These are phyloP conservation scores for Penicillium salamii DNA, from an alignment of 495 filamentous ascomycete species.

Conservation along the genomic window DNA sequence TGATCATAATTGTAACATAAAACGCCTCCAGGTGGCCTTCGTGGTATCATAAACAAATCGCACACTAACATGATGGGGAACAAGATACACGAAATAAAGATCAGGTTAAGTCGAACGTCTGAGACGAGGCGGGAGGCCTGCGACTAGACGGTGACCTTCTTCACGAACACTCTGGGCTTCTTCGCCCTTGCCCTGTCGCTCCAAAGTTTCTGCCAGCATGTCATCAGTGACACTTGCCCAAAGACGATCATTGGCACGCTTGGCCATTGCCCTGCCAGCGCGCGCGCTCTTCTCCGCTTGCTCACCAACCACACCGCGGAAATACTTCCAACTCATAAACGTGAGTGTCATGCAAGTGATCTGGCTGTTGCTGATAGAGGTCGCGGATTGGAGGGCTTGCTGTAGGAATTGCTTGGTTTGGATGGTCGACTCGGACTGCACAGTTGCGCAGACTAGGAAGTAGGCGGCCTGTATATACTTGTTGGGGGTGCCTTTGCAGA, in stretches of 20 bases:
- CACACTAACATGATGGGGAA: constrained; percentile 10
- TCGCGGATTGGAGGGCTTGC: constrained; percentile 57
- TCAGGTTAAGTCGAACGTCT: constrained; percentile 26
- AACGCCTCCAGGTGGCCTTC: background rate
- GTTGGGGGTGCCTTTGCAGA: constrained; percentile 67
- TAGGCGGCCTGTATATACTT: constrained; percentile 74
- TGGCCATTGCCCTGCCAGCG: constrained; percentile 71
- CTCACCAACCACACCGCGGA: constrained; percentile 79
- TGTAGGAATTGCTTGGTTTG: constrained; percentile 77
- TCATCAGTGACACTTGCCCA: constrained; percentile 86
- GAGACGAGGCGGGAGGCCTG: constrained; percentile 42
- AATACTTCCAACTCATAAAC: constrained; percentile 83
- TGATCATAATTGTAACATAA: background rate
- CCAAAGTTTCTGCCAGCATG: constrained; percentile 71
- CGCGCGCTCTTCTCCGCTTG: constrained; percentile 86
- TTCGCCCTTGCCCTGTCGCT: constrained; percentile 63
- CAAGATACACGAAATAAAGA: constrained; percentile 6
- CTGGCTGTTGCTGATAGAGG: constrained; percentile 59
- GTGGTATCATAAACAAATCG: constrained; percentile 3
- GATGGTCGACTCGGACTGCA: constrained; percentile 58
- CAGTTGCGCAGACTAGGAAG: constrained; percentile 70
- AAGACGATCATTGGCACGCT: constrained; percentile 68
- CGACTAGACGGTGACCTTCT: constrained; percentile 43
- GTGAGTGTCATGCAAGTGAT: constrained; percentile 77
- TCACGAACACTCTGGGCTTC: constrained; percentile 54